These are phyloP conservation scores for Babesia bigemina DNA, from an alignment of 169 alveolate genomes.

Conservation along the genomic window DNA sequence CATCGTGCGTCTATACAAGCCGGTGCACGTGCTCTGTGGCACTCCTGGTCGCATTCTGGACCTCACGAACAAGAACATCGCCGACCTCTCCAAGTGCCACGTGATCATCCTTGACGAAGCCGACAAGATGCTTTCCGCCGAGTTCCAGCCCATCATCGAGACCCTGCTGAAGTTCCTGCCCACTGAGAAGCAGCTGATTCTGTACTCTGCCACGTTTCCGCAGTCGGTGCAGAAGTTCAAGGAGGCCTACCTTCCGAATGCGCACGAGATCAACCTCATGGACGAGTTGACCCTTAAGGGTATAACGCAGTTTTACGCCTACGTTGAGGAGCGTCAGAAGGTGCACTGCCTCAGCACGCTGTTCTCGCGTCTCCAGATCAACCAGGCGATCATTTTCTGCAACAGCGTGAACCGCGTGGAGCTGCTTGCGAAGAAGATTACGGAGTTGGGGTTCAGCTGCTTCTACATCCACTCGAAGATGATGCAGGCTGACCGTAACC, in stretches of 20 bases:
- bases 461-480: slow-evolving; percentile 98
- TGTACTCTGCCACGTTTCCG: slow-evolving; percentile 99
- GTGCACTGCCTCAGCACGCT: slow-evolving; percentile 97
- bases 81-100: slow-evolving; percentile 88
- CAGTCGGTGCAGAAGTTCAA: slow-evolving; percentile 94
- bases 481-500: slow-evolving; percentile 94
- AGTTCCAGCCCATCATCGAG: slow-evolving; percentile 95
- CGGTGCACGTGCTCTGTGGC: slow-evolving; percentile 97
- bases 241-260: slow-evolving; percentile 93
- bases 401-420: slow-evolving; percentile 98
- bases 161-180: slow-evolving; percentile 93
- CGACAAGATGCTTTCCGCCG: slow-evolving; percentile 96
- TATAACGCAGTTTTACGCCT: slow-evolving; percentile 98
- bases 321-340: slow-evolving; percentile 97
- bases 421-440: slow-evolving; percentile 97
- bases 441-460: slow-evolving; percentile 98
- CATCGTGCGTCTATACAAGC: slow-evolving; percentile 92
- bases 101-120: slow-evolving; percentile 97
- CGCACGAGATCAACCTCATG: slow-evolving; percentile 96
- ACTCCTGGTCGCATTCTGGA: slow-evolving; percentile 99
- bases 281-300: slow-evolving; percentile 98
- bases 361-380: slow-evolving; percentile 92
- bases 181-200: slow-evolving; percentile 89
- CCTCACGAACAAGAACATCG: slow-evolving; percentile 93
- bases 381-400: slow-evolving; percentile 98